These are phyloP conservation scores for Kurtzmaniella fragi DNA, from an alignment of 805 yeast species.

Conservation along the genomic window DNA sequence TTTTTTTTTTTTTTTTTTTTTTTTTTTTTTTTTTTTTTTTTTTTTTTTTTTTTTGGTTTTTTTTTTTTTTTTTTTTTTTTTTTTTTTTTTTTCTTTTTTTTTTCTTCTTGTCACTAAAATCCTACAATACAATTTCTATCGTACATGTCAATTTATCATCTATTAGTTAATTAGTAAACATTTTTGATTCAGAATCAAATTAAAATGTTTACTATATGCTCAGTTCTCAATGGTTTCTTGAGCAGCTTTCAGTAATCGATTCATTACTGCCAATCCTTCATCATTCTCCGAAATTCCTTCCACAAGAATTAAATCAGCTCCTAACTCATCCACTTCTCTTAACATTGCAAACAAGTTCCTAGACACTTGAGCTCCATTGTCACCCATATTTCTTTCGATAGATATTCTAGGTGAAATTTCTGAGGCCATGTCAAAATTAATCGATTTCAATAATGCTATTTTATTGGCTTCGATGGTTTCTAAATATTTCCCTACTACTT, in stretches of 20 bases:
- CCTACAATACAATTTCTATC: too few relatives aligned
- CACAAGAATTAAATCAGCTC: slow-evolving; percentile 69
- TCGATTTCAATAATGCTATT: slow-evolving; percentile 50
- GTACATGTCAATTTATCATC: too few relatives aligned
- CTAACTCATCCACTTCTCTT: slow-evolving; percentile 68
- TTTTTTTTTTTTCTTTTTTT: too few relatives aligned
- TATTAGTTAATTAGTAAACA: too few relatives aligned
- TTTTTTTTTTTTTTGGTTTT: too few relatives aligned
- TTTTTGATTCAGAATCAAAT: too few relatives aligned
- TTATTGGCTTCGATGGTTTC: slow-evolving; percentile 14
- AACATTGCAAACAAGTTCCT: slow-evolving; percentile 67
- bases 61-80: too few relatives aligned
- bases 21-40: too few relatives aligned
- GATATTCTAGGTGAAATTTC: slow-evolving; percentile 11
- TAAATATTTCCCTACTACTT: slow-evolving; percentile 25
- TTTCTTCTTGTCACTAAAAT: too few relatives aligned
- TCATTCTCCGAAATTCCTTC: slow-evolving; percentile 74
- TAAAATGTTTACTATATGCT: too few relatives aligned
- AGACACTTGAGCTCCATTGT: slow-evolving; percentile 57
- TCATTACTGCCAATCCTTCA: slow-evolving; percentile 95
- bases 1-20: too few relatives aligned
- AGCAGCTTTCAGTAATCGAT: slow-evolving; percentile 83
- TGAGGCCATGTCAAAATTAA: slow-evolving; percentile 23
- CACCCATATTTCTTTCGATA: slow-evolving; percentile 38
- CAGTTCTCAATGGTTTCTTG: slow-evolving; percentile 31